Conservation (phyloP, 257 asterid genomes). For the Ilex asprella region DNA sequence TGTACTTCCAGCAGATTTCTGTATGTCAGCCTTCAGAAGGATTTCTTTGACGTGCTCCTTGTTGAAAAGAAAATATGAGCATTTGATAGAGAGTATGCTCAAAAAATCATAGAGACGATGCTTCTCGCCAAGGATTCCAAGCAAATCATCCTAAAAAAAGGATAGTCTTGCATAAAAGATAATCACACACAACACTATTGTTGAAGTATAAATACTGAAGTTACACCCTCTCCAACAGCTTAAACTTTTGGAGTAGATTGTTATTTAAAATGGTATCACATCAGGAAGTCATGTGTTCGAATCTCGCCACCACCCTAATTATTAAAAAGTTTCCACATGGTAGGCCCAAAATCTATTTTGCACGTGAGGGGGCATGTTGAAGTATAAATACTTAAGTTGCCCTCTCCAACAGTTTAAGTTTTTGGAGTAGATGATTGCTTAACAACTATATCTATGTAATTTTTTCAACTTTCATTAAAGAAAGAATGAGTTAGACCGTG, state of each 20-base stretch:
- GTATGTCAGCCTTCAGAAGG: conserved; percentile 60
- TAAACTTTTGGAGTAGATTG: no score
- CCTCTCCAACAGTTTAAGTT: no score
- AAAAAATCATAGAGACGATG: conserved; percentile 81
- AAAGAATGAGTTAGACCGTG: conserved; percentile 6
- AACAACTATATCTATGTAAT: conserved; percentile 8
- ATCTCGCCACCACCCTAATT: no score
- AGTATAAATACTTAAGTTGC: no score
- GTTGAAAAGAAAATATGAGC: conserved; percentile 81
- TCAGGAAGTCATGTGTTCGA: no score
- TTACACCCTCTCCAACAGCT: no score
- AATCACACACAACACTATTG: conserved; percentile 1
- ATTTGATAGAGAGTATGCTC: conserved; percentile 64
- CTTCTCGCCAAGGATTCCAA: conserved; percentile 61
- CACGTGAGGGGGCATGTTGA: no score
- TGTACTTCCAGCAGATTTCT: conserved; percentile 66
- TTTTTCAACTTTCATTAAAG: conserved; percentile 9
- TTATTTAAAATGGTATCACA: no score
- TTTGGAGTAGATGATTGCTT: no score
- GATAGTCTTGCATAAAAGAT: conserved; percentile 22
- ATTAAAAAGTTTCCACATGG: no score
- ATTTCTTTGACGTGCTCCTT: conserved; percentile 83
- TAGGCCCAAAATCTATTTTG: no score
- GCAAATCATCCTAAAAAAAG: conserved; percentile 63
- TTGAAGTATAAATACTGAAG: no score